phyloP scores from a whole-genome alignment of 2,329 filamentous ascomycete genomes.

The Venturia effusa region DNA sequence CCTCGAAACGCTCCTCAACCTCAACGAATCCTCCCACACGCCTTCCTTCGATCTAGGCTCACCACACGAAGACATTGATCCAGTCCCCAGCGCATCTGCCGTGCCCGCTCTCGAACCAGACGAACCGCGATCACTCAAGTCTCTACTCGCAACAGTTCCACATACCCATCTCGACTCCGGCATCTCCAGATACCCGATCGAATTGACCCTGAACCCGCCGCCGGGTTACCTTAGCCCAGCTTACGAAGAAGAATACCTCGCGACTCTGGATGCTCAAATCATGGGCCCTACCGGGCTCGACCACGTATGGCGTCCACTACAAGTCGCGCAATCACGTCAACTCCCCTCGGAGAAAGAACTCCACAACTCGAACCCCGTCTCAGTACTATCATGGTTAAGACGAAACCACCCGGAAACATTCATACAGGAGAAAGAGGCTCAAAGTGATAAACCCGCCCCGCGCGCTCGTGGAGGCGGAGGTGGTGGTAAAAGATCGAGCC shows the following conservation, averaged over 20 bases:
- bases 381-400: constrained; percentile 91
- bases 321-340: constrained; percentile 25
- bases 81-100: constrained; percentile 17
- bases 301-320: not conserved
- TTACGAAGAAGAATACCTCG: constrained; percentile 65
- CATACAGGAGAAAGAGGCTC: constrained; percentile 57
- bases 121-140: constrained; percentile 22
- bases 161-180: constrained; percentile 26
- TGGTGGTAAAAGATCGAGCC: constrained; percentile 19
- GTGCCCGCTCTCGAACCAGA: constrained; percentile 18
- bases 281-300: constrained; percentile 26
- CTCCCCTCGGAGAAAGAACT: constrained; percentile 37
- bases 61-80: constrained; percentile 7
- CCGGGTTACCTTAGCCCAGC: constrained; percentile 57
- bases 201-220: constrained; percentile 43
- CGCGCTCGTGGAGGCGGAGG: constrained; percentile 24
- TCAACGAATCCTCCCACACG: constrained; percentile 77
- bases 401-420: constrained; percentile 77
- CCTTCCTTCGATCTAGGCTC: constrained; percentile 60
- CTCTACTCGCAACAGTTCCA: constrained; percentile 30
- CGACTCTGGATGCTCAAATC: constrained; percentile 47
- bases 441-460: constrained; percentile 26
- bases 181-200: constrained; percentile 21
- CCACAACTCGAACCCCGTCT: constrained; percentile 69
- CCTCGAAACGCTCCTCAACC: constrained; percentile 76